Conservation (phyloP, 2,329 filamentous ascomycete species). For the Cercospora zeae-maydis region DNA sequence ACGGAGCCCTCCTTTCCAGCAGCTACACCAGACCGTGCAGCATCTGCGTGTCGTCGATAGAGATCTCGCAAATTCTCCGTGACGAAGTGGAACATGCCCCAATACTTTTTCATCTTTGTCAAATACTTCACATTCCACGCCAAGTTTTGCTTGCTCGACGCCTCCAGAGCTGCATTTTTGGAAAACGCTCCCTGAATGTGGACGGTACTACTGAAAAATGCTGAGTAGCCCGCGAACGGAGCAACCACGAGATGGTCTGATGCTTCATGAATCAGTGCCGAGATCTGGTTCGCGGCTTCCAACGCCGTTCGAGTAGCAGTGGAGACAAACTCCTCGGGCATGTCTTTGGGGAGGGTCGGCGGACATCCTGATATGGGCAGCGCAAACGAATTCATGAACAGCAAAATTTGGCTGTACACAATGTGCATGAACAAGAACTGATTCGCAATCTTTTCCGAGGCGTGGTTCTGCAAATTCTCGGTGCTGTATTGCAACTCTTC, state of each 20-base stretch:
- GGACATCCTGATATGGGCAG: conserved; percentile 63
- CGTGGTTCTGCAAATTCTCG: conserved; percentile 81
- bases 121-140: conserved; percentile 86
- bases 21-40: conserved; percentile 62
- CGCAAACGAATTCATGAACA: conserved; percentile 87
- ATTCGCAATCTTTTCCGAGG: conserved; percentile 78
- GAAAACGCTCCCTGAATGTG: conserved; percentile 91
- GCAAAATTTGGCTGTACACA: conserved; percentile 78
- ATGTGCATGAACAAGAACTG: conserved; percentile 93
- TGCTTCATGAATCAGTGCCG: conserved; percentile 74
- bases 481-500: conserved; percentile 66
- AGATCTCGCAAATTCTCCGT: conserved; percentile 86
- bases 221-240: conserved; percentile 91
- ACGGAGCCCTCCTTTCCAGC: conserved; percentile 53
- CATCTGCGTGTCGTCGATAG: conserved; percentile 80
- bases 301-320: conserved; percentile 73
- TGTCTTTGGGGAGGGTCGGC: conserved; percentile 57
- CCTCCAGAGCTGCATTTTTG: conserved; percentile 71
- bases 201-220: conserved; percentile 89
- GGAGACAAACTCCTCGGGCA: conserved; percentile 73
- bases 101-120: conserved; percentile 92
- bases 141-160: conserved; percentile 76
- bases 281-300: conserved; percentile 81
- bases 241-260: conserved; percentile 78
- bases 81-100: conserved; percentile 98